These are phyloP conservation scores for Wickerhamiella allomyrinae DNA, from an alignment of 805 yeast species.

Conservation along the genomic window DNA sequence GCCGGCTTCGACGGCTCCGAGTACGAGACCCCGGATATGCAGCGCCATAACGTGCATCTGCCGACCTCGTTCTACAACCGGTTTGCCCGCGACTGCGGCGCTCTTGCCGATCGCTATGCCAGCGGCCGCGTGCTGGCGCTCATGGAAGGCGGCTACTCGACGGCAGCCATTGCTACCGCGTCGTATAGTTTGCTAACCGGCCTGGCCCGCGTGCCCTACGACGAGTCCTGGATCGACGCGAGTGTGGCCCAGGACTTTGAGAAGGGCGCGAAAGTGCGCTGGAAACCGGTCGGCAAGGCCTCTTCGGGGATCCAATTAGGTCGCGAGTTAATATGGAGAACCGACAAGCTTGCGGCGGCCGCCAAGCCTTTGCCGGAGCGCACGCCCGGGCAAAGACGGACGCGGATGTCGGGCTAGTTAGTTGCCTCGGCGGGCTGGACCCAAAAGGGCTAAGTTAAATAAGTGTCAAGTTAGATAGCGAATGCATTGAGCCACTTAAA, in stretches of 20 bases:
- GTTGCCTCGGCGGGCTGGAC: no score
- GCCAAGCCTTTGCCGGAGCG: no score
- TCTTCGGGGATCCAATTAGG: neutral
- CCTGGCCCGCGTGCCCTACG: slow-evolving; percentile 18
- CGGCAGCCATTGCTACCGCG: slow-evolving; percentile 67
- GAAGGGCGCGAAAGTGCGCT: neutral
- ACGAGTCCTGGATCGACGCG: neutral
- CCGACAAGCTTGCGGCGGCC: neutral
- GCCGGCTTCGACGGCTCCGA: slow-evolving; percentile 87
- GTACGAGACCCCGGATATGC: slow-evolving; percentile 71
- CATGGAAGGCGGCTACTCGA: slow-evolving; percentile 78
- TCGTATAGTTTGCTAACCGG: slow-evolving; percentile 69
- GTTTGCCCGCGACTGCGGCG: slow-evolving; percentile 61
- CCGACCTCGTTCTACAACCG: slow-evolving; percentile 66
- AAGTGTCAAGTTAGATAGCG: no score
- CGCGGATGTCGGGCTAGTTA: no score
- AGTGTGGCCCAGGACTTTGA: neutral
- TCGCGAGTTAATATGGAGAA: neutral
- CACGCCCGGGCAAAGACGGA: no score
- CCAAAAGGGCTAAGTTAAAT: no score
- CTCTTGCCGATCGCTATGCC: slow-evolving; percentile 47
- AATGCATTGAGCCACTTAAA: no score
- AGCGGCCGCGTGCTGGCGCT: slow-evolving; percentile 51
- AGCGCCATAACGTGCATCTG: slow-evolving; percentile 65
- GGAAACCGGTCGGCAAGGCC: slow-evolving; percentile 1